Evolutionary conservation across 257 asterid species (phyloP), one percentile per base, ranked within the genome.

Genomic region (Handroanthus guayacan): DNA sequence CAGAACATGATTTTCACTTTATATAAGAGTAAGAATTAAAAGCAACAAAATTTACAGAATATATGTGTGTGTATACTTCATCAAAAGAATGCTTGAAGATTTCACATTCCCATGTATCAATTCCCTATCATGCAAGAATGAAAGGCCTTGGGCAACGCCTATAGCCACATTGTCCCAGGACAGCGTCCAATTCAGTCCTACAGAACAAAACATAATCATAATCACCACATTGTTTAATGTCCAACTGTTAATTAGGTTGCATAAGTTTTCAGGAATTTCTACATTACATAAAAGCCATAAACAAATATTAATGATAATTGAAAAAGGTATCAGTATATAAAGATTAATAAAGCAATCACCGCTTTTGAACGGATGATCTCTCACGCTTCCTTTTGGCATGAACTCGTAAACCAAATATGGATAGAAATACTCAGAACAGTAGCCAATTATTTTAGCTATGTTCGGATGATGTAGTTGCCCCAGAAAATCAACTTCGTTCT

Each of bases 101-200:
- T 44, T 52, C 5, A 78, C 5, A 39, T 41, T 2, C 18, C 82
- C 17, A 43, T 39, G 11, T 71, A 71, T 71, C 9, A 20, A 8
- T 63, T 70, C 37, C 41, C 55, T 44, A 6, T 61, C 74, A n/a
- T 78, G 82, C 67, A 71, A 56, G 72, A 78, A 78, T 52, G 73
- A 56, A 3, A 81, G 75, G 67, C 81, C 76, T 52, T 47, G 65
- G 1, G 84, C 81, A 37, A 71, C 75, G 20, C 79, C 81, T 56
- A 81, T 17, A n/a, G 81, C 84, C 0, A 76, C 68, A 44, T 0
- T 41, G 5, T 4, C 45, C 45, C 45, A 81, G 39, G 73, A 39
- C 7, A 81, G 75, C 6, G 78, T 64, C 50, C 44, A 62, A 3
- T 65, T 20, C 37, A 70, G 75, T 7, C 78, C 81, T 75, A 34